Base-by-base conservation (phyloP, 2,329 filamentous ascomycete genomes). In the Talaromyces piceae region DNA sequence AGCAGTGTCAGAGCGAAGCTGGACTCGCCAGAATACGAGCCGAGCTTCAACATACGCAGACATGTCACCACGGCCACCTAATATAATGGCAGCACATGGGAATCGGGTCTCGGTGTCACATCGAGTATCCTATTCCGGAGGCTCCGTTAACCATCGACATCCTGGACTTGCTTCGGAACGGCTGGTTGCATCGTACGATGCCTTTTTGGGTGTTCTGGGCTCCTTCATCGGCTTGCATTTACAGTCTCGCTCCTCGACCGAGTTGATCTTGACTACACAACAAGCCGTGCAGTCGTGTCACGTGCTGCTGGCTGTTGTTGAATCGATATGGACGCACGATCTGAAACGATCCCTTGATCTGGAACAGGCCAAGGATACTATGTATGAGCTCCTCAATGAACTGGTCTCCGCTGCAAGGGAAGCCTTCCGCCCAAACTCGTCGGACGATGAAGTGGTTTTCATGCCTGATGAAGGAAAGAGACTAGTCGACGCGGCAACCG, bases 141-240 rank as follows among this genome's bases (percentile, higher is more conserved):
- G 82, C 26, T 81, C 84, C 41, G 77, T 81, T 37, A 73, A 78
- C 30, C 78, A 78, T 28, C 78, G 79, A 56, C 81, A 83, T 56
- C 80, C 83, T 54, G 86, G 87, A 61, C 77, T 96, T 54, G 88
- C 93, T 28, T 95, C 91, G 2, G 87, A 91, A 66, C 84, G 84
- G 59, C 79, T 97, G 45, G 86, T 83, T 61, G 76, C 80, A 46
- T 87, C 84, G 47, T 90, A 96, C 71, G 91, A 97, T 70, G 82
- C 81, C 6, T 95, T 97, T 63, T 74, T 98, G 49, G 93, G 91
- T 5, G 87, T 91, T 63, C 81, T 98, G 47, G 91, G 88, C 47
- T 94, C 89, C 4, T 95, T 97, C 66, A 91, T 97, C 65, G 93
- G 93, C 13, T 78, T 96, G 51, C 89, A 96, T 67, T 77, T 96